These are phyloP conservation scores for Magnolia kwangsiensis DNA, from an alignment of 164 flowering plant species.

Conservation along the genomic window DNA sequence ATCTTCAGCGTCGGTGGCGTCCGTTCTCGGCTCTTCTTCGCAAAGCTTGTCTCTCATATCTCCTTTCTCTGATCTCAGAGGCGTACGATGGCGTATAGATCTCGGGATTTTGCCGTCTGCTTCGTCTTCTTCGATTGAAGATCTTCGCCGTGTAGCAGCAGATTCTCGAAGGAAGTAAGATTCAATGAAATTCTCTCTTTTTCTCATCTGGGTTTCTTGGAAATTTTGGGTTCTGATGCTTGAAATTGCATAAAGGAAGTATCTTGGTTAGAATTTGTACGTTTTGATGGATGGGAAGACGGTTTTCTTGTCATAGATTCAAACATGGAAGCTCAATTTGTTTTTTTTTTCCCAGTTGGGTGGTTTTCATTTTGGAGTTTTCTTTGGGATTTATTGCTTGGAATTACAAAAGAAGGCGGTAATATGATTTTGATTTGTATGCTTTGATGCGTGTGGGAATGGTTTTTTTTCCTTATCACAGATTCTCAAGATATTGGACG, in stretches of 20 bases:
- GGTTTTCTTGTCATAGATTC: background rate
- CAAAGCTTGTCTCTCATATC: constrained; percentile 10
- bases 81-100: constrained; percentile 87
- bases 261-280: background rate
- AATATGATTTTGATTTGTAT: background rate
- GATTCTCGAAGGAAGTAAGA: constrained; percentile 74
- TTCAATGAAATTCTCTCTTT: background rate
- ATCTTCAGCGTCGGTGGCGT: background rate
- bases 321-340: background rate
- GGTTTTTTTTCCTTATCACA: background rate
- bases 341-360: background rate
- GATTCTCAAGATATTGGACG: no score
- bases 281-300: background rate
- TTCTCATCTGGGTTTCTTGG: background rate
- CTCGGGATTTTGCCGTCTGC: constrained; percentile 70
- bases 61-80: constrained; percentile 51
- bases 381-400: background rate
- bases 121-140: constrained; percentile 48
- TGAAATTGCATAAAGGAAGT: background rate
- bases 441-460: background rate
- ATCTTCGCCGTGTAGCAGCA: constrained; percentile 83
- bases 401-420: background rate
- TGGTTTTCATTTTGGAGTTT: background rate
- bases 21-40: constrained; percentile 51
- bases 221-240: background rate